A percentile compares a stretch with the other conserved stretches of the same genome.
Conservation (phyloP, 768 basidiomycete genomes). For the Pulveroboletus sp. region DNA sequence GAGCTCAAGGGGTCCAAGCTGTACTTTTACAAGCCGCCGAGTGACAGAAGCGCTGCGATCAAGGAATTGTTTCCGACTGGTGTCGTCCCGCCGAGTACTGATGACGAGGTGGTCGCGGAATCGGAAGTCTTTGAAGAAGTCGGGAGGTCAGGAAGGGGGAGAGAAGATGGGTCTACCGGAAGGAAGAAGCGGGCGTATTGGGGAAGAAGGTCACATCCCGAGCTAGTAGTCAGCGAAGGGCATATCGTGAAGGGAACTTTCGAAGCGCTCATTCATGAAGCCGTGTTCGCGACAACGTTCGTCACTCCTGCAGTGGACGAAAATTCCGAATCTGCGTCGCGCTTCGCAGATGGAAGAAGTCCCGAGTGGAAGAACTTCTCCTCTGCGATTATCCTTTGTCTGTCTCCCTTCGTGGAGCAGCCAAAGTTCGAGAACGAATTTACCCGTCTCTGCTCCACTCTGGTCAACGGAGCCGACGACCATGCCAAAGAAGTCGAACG, state of each 20-base stretch:
- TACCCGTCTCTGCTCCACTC: slow-evolving; percentile 57
- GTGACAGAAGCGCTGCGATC: slow-evolving; percentile 57
- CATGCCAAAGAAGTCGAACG: slow-evolving; percentile 35
- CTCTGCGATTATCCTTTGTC: slow-evolving; percentile 51
- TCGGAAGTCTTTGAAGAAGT: slow-evolving; percentile 26
- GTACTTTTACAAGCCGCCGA: slow-evolving; percentile 81
- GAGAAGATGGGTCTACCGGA: slow-evolving; percentile 29
- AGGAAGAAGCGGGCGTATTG: slow-evolving; percentile 70
- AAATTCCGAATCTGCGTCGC: slow-evolving; percentile 15
- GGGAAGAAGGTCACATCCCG: slow-evolving; percentile 73
- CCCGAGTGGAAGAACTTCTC: slow-evolving; percentile 61
- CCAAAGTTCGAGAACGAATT: slow-evolving; percentile 67
- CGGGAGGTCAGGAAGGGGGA: slow-evolving; percentile 29
- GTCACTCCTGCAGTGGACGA: slow-evolving; percentile 18
- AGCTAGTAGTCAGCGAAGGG: slow-evolving; percentile 43
- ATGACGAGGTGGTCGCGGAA: slow-evolving; percentile 38
- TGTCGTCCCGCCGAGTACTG: slow-evolving; percentile 50
- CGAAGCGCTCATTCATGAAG: slow-evolving; percentile 79
- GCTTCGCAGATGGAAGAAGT: slow-evolving; percentile 15
- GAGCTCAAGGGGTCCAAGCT: slow-evolving; percentile 82
- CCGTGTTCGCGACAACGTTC: slow-evolving; percentile 74
- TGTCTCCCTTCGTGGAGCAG: slow-evolving; percentile 54
- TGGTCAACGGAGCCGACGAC: slow-evolving; percentile 52
- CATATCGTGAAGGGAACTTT: slow-evolving; percentile 61
- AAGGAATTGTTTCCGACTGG: slow-evolving; percentile 72